Evolutionary conservation across 1,284 basidiomycete species (phyloP).

Genomic region (Melanopsichium pennsylvanicum): DNA sequence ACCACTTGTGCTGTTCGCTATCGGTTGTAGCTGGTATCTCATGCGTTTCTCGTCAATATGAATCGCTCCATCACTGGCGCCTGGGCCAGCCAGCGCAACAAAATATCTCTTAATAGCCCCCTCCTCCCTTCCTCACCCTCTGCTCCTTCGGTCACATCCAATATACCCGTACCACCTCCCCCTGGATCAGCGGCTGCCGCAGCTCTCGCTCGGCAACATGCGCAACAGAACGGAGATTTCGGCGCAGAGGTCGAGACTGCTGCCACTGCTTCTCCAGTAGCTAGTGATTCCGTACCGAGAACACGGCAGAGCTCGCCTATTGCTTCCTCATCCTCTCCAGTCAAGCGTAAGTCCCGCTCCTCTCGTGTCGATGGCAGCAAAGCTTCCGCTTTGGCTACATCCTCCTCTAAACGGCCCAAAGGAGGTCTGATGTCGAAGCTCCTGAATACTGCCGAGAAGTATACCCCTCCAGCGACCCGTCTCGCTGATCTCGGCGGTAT

Average conservation of each 20-base stretch:
- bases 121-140: constrained; percentile 24
- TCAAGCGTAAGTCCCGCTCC: constrained; percentile 55
- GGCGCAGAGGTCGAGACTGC: not conserved
- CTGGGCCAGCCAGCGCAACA: constrained; percentile 53
- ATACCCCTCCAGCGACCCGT: constrained; percentile 72
- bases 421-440: constrained; percentile 27
- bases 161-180: constrained; percentile 48
- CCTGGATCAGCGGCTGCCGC: constrained; percentile 54
- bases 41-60: constrained; percentile 41
- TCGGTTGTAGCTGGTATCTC: constrained; percentile 12
- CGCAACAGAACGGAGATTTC: constrained; percentile 24
- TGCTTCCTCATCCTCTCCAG: constrained; percentile 19
- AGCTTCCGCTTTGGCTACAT: constrained; percentile 12
- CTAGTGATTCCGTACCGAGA: constrained; percentile 29
- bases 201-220: constrained; percentile 30
- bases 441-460: constrained; percentile 44
- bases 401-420: constrained; percentile 39
- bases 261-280: constrained; percentile 14
- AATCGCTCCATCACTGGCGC: constrained; percentile 60
- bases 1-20: not conserved
- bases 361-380: constrained; percentile 32
- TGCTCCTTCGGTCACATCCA: constrained; percentile 19
- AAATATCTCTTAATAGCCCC: constrained; percentile 56
- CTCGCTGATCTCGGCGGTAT: constrained; percentile 89
- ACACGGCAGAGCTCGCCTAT: constrained; percentile 41